Percentiles rank a stretch among this genome's conserved stretches.
Conservation (phyloP, 805 yeast genomes). For the Wickerhamiella occidentalis region DNA sequence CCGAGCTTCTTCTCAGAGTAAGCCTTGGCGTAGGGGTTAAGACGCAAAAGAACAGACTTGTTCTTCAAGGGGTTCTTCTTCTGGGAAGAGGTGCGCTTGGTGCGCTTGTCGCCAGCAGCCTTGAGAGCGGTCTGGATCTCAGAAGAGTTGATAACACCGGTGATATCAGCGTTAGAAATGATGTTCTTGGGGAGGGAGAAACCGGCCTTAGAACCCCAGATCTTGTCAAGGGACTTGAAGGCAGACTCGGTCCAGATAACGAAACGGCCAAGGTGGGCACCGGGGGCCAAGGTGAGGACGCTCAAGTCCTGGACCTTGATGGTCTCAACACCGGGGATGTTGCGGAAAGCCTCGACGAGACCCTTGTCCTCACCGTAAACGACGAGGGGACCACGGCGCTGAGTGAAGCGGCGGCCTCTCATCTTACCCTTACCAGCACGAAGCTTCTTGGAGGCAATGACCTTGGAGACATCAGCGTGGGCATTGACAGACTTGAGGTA, state of each 20-base stretch:
- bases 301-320: conserved; percentile 83
- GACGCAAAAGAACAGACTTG: conserved; percentile 95
- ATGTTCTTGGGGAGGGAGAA: conserved; percentile 91
- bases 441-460: conserved; percentile 93
- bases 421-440: conserved; percentile 99
- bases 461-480: conserved; percentile 95
- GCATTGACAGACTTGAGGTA: conserved; percentile 98
- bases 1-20: conserved; percentile 86
- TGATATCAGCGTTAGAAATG: conserved; percentile 87
- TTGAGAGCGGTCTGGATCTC: conserved; percentile 96
- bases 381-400: conserved; percentile 99
- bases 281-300: conserved; percentile 98
- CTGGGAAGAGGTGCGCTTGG: conserved; percentile 87
- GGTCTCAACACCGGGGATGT: conserved; percentile 99
- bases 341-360: conserved; percentile 96
- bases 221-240: conserved; percentile 87
- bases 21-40: conserved; percentile 99
- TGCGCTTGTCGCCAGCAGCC: conserved; percentile 78
- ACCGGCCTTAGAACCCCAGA: conserved; percentile 86
- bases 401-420: conserved; percentile 99
- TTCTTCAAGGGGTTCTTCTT: conserved; percentile 99
- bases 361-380: conserved; percentile 98
- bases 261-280: conserved; percentile 99
- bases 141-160: conserved; percentile 96
- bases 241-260: conserved; percentile 99